Conservation (phyloP, 352 stramenopile species). For the Globisporangium megalacanthum region DNA sequence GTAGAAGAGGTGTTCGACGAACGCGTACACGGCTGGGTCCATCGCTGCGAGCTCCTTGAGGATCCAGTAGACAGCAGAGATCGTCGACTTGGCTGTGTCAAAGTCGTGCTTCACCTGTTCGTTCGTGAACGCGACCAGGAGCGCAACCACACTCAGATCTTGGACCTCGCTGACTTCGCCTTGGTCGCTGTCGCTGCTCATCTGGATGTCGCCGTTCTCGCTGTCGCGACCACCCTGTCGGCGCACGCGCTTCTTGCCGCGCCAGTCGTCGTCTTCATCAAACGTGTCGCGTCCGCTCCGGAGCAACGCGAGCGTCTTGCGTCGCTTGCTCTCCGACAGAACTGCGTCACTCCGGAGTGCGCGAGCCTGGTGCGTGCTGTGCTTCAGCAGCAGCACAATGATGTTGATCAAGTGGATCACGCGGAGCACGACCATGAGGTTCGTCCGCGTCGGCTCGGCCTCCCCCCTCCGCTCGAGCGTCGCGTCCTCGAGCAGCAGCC, state of each 20-base stretch:
- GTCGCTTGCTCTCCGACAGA: slow-evolving; percentile 40
- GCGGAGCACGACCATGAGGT: slow-evolving; percentile 62
- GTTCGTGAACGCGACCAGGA: slow-evolving; percentile 53
- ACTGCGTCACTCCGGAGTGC: slow-evolving; percentile 21
- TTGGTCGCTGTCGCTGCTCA: slow-evolving; percentile 71
- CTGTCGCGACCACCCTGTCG: slow-evolving; percentile 32
- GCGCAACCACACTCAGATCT: slow-evolving; percentile 51
- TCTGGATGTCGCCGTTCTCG: slow-evolving; percentile 45
- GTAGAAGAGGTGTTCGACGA: slow-evolving; percentile 56
- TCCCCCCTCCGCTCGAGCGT: slow-evolving; percentile 13
- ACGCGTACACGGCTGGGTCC: slow-evolving; percentile 43
- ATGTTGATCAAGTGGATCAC: slow-evolving; percentile 67
- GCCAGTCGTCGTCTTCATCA: slow-evolving; percentile 42
- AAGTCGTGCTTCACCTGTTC: slow-evolving; percentile 77
- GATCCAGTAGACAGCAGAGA: slow-evolving; percentile 80
- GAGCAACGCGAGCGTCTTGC: slow-evolving; percentile 37
- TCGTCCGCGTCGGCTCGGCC: slow-evolving; percentile 38
- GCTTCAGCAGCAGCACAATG: slow-evolving; percentile 53
- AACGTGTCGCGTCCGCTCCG: slow-evolving; percentile 58
- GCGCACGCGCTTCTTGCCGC: slow-evolving; percentile 70
- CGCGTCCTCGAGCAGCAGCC: slow-evolving; percentile 61
- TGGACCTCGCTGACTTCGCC: slow-evolving; percentile 48
- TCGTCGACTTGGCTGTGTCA: slow-evolving; percentile 70
- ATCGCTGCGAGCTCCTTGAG: slow-evolving; percentile 54
- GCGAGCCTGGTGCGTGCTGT: slow-evolving; percentile 17